Percentiles rank a stretch among this genome's conserved stretches.
Conservation (phyloP, 1,284 basidiomycete species). For the Ceratobasidium sp. region DNA sequence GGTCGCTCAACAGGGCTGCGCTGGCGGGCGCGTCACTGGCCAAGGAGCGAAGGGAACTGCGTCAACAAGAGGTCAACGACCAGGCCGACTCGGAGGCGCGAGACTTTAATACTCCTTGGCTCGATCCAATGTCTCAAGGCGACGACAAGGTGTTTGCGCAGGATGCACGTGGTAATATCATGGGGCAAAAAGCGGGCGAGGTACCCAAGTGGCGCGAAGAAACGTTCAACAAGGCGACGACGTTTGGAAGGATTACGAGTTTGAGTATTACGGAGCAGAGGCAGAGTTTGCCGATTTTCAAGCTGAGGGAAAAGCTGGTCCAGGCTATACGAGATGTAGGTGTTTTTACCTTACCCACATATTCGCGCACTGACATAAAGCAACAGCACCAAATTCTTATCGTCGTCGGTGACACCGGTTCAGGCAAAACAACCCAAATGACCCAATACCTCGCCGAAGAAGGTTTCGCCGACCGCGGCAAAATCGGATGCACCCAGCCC, state of each 20-base stretch:
- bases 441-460: slow-evolving; percentile 92
- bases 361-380: slow-evolving; percentile 53
- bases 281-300: slow-evolving; percentile 92
- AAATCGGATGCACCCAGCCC: slow-evolving; percentile 98
- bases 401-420: slow-evolving; percentile 95
- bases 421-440: slow-evolving; percentile 95
- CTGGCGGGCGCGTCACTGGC: slow-evolving; percentile 94
- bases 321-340: slow-evolving; percentile 90
- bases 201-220: slow-evolving; percentile 93
- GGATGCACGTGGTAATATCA: slow-evolving; percentile 86
- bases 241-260: slow-evolving; percentile 91
- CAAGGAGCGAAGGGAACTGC: slow-evolving; percentile 93
- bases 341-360: slow-evolving; percentile 50
- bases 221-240: slow-evolving; percentile 96
- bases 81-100: slow-evolving; percentile 92
- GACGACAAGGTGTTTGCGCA: slow-evolving; percentile 92
- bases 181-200: slow-evolving; percentile 85
- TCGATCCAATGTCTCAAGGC: slow-evolving; percentile 96
- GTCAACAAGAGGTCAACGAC: slow-evolving; percentile 95
- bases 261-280: slow-evolving; percentile 96
- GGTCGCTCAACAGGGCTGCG: slow-evolving; percentile 95
- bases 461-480: slow-evolving; percentile 86
- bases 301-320: slow-evolving; percentile 91
- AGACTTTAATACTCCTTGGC: slow-evolving; percentile 95
- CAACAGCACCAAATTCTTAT: slow-evolving; percentile 95